A percentile compares a stretch with the other conserved stretches of the same genome.
These are phyloP conservation scores for Meyerozyma elateridarum DNA, from an alignment of 1,139 yeast species.

Conservation along the genomic window DNA sequence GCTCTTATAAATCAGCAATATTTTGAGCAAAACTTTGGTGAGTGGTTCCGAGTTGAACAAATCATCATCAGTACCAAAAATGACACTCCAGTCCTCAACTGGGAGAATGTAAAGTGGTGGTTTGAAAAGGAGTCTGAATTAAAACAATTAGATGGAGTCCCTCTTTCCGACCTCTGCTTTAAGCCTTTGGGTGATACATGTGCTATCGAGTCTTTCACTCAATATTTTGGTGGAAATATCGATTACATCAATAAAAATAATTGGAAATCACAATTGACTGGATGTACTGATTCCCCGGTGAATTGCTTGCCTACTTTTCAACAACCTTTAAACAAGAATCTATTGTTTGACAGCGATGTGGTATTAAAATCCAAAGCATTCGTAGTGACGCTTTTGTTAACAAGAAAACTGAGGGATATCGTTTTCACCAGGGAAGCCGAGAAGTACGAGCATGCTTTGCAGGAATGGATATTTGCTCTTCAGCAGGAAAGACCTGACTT, in stretches of 20 bases:
- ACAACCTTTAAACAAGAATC: slow-evolving; percentile 74
- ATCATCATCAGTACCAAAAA: slow-evolving; percentile 68
- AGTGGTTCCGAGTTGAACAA: slow-evolving; percentile 87
- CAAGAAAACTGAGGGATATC: slow-evolving; percentile 29
- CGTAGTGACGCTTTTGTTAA: slow-evolving; percentile 65
- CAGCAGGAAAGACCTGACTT: slow-evolving; percentile 46
- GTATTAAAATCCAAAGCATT: slow-evolving; percentile 64
- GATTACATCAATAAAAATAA: slow-evolving; percentile 39
- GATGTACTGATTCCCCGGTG: slow-evolving; percentile 78
- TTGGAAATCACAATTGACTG: slow-evolving; percentile 52
- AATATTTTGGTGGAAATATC: slow-evolving; percentile 72
- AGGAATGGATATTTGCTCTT: slow-evolving; percentile 48
- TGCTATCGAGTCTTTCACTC: slow-evolving; percentile 86
- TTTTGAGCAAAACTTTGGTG: slow-evolving; percentile 82
- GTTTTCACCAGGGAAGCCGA: slow-evolving; percentile 40
- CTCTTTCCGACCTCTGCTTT: slow-evolving; percentile 70
- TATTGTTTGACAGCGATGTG: slow-evolving; percentile 54
- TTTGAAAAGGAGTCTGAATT: slow-evolving; percentile 66
- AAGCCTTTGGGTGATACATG: slow-evolving; percentile 77
- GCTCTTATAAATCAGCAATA: slow-evolving; percentile 64
- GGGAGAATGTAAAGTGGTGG: slow-evolving; percentile 84
- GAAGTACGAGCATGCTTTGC: slow-evolving; percentile 64
- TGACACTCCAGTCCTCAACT: slow-evolving; percentile 50
- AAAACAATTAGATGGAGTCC: slow-evolving; percentile 21
- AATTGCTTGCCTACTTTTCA: slow-evolving; percentile 86